These are phyloP conservation scores for Salix purpurea DNA, from an alignment of 345 rosid species.

Conservation along the genomic window DNA sequence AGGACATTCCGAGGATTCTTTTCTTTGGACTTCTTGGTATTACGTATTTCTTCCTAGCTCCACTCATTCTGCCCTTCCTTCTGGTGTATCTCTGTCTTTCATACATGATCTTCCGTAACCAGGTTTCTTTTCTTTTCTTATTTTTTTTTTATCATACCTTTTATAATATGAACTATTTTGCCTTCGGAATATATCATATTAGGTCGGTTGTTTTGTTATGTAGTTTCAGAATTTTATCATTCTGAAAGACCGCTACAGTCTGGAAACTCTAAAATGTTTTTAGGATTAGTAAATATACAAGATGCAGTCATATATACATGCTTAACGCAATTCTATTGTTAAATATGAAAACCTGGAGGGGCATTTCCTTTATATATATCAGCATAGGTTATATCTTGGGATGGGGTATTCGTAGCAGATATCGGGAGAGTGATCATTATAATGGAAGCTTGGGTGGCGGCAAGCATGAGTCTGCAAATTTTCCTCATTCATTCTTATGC, in stretches of 20 bases:
- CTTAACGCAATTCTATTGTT: background rate
- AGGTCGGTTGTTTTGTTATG: background rate
- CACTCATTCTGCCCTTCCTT: conserved; percentile 88
- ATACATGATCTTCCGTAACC: conserved; percentile 74
- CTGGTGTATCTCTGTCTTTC: conserved; percentile 77
- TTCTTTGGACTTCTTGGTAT: conserved; percentile 90
- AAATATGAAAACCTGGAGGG: background rate
- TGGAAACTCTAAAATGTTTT: background rate
- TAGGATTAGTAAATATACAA: conserved; percentile 1
- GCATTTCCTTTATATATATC: background rate
- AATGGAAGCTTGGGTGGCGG: background rate
- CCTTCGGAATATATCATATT: background rate
- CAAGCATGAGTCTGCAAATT: no score
- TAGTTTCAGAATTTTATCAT: background rate
- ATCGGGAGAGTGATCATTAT: background rate
- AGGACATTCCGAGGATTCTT: conserved; percentile 76
- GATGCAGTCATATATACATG: background rate
- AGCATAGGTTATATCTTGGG: background rate
- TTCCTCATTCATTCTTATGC: background rate
- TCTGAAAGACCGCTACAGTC: background rate
- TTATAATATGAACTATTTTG: background rate
- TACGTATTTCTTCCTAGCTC: conserved; percentile 90
- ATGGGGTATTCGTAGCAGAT: background rate
- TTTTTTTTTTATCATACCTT: background rate
- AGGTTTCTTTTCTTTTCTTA: conserved; percentile 39